Conservation (phyloP, 2,329 filamentous ascomycete species). For the Scleromitrula shiraiana region DNA sequence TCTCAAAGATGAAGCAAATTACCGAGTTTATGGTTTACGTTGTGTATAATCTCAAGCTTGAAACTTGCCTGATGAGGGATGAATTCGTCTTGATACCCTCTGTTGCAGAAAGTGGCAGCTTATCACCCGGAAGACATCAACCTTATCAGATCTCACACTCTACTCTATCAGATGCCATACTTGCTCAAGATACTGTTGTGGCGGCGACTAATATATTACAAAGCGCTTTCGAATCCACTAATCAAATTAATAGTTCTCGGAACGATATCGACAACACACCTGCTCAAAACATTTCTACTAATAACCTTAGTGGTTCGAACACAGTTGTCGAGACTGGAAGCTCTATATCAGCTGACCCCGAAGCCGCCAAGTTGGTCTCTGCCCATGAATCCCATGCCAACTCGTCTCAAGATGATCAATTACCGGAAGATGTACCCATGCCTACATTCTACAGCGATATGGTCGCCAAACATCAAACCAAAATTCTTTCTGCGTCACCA, state of each 20-base stretch:
- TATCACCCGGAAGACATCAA: conserved; percentile 30
- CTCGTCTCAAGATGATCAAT: conserved; percentile 41
- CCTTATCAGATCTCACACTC: conserved; percentile 10
- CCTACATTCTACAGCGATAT: conserved; percentile 93
- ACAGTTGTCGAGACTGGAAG: not conserved
- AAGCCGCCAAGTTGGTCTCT: conserved; percentile 23
- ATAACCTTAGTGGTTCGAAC: not conserved
- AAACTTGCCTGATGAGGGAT: conserved; percentile 89
- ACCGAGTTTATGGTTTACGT: conserved; percentile 99
- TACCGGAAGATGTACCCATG: conserved; percentile 73
- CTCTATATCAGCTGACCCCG: conserved; percentile 1
- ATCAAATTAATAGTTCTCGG: conserved; percentile 5
- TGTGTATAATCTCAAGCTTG: conserved; percentile 92
- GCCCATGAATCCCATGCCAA: conserved; percentile 33
- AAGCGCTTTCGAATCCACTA: conserved; percentile 15
- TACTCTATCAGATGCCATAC: conserved; percentile 3
- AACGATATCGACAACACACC: not conserved
- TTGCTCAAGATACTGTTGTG: conserved; percentile 14
- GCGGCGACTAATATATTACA: conserved; percentile 24
- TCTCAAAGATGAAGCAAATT: conserved; percentile 80
- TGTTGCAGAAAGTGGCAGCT: conserved; percentile 41
- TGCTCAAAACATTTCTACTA: not conserved
- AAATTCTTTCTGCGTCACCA: conserved; percentile 87
- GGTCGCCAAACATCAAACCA: conserved; percentile 87
- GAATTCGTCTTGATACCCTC: conserved; percentile 80